phyloP scores from a whole-genome alignment of 148 eudicot genomes.

The Rhododendron vialii region DNA sequence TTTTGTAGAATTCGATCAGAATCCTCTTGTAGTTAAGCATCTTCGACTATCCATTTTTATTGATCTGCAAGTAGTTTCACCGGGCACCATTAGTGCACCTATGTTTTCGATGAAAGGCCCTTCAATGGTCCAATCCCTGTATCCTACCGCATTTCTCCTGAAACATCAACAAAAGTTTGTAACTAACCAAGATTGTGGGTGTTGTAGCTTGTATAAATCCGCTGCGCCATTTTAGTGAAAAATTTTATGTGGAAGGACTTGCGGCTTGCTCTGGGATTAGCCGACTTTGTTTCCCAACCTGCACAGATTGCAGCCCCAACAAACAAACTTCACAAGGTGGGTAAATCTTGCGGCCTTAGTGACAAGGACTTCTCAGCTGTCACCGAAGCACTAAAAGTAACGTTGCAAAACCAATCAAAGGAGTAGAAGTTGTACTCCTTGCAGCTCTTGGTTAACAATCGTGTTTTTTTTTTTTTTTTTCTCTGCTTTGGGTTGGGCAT shows the following conservation, averaged over 20 bases:
- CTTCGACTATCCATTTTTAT: too few species aligned
- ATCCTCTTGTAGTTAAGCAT: too few species aligned
- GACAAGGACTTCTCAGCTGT: slow-evolving; percentile 89
- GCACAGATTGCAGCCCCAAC: slow-evolving; percentile 87
- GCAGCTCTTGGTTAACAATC: background rate
- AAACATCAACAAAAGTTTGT: too few species aligned
- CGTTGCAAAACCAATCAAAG: slow-evolving; percentile 22
- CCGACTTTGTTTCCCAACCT: slow-evolving; percentile 79
- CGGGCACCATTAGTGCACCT: too few species aligned
- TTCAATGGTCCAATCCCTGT: too few species aligned
- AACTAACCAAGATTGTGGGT: too few species aligned
- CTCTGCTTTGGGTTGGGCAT: too few species aligned
- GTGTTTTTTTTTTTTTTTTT: too few species aligned
- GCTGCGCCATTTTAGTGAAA: background rate
- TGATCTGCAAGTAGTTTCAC: too few species aligned
- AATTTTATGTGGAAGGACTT: background rate
- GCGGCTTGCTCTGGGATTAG: background rate
- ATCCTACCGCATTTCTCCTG: too few species aligned
- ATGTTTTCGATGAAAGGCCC: too few species aligned
- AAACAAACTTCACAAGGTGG: slow-evolving; percentile 83
- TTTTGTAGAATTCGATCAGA: too few species aligned
- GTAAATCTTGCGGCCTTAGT: slow-evolving; percentile 66
- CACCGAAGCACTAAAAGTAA: slow-evolving; percentile 77
- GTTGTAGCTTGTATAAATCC: background rate
- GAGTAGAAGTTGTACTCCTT: background rate